These are phyloP conservation scores for Erodium trifolium DNA, from an alignment of 441 rosid species.

Conservation along the genomic window DNA sequence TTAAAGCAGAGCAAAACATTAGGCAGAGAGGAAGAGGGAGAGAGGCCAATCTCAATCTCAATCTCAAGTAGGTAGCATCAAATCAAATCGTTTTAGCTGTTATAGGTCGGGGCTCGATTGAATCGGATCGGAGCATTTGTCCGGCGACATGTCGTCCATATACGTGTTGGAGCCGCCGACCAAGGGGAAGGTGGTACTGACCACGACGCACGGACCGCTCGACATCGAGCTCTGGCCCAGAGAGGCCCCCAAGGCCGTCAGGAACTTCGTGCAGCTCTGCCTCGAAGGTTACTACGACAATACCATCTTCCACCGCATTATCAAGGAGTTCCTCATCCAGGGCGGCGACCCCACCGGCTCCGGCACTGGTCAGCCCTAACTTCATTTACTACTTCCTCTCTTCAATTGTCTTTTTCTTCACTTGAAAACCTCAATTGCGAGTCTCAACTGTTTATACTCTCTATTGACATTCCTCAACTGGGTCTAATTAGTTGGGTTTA, in stretches of 20 bases:
- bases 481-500: background rate
- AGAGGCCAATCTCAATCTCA: too few species aligned
- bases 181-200: conserved; percentile 71
- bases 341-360: conserved; percentile 88
- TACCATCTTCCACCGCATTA: conserved; percentile 84
- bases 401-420: background rate
- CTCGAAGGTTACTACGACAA: conserved; percentile 79
- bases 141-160: conserved; percentile 52
- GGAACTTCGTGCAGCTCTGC: conserved; percentile 88
- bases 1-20: too few species aligned
- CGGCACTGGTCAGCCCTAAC: conserved; percentile 49
- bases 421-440: background rate
- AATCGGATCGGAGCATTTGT: background rate
- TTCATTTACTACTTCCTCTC: background rate
- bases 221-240: conserved; percentile 95
- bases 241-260: conserved; percentile 82
- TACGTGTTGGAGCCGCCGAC: conserved; percentile 91
- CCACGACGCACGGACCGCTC: conserved; percentile 71
- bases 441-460: background rate
- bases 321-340: conserved; percentile 77
- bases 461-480: background rate
- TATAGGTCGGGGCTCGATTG: background rate
- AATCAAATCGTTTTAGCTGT: background rate
- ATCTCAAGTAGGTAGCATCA: too few species aligned
- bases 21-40: too few species aligned